Evolutionary conservation across 768 basidiomycete genomes (phyloP), one percentile per base, ranked within the genome.

Genomic region (Rhizopogon vesiculosus): DNA sequence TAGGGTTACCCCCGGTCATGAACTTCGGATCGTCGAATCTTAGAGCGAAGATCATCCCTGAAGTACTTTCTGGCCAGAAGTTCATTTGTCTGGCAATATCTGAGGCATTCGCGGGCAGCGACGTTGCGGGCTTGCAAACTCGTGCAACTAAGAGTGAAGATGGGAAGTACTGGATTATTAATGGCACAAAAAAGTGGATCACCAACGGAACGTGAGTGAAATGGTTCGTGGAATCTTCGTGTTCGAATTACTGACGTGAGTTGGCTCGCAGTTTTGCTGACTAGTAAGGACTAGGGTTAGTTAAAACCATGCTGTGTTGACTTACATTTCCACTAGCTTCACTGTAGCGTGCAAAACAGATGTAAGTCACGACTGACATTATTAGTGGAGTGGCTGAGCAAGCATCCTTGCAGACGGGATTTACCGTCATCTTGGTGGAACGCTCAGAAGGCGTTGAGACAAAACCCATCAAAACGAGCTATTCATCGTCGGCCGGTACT

Each of bases 1-100:
- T 93, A 62, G 91, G 90, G 53, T 78, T 93, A 10, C 91, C 91
- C 2, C 91, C 91, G 0, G 81, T 93, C 35, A 74, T 93, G 56
- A 92, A 93, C 72, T 96, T 93, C 64, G 93, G 83, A 6, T 78
- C 74, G 33, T 78, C 79, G 2, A 83, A 78, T 45, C 71, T 94
- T 38, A 79, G 76, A 65, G 43, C 75, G 18, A 80, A 74, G 64
- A 74, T 86, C 57, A 64, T 88, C 10, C 84, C 85, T 1, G 87
- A 89, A 43, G 81, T 91, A 3, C 75, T 92, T 53, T 69, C 75
- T 38, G 89, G 87, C 40, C 87, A 86, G 72, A 92, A 91, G 74
- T 88, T 87, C 66, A 91, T 97, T 57, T 88, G 83, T 55, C 72
- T 96, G 33, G 93, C 93, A 42, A 91, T 96, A 59, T 87, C 88